Conservation (phyloP, 352 stramenopile genomes). For the Globisporangium uncinulatum region DNA sequence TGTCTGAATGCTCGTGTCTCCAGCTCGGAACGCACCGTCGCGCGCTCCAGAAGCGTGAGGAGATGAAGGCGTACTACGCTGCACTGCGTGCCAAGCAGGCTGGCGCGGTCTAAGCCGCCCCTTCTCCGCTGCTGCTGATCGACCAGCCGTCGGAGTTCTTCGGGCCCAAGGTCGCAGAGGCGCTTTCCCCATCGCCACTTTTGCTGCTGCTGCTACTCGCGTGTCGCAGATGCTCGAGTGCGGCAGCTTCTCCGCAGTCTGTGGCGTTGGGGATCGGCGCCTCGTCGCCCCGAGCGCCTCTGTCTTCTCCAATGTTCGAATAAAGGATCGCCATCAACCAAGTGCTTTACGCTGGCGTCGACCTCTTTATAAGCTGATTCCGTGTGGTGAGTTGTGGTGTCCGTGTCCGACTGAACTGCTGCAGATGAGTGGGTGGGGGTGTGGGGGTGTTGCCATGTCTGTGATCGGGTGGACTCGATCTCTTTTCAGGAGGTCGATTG, state of each 20-base stretch:
- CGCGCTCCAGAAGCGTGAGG: constrained; percentile 97
- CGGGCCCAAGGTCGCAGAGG: constrained; percentile 34
- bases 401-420: too few species aligned
- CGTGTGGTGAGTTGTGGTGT: too few species aligned
- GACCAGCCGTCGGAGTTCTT: constrained; percentile 17
- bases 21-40: constrained; percentile 97
- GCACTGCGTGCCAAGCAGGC: constrained; percentile 94
- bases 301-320: constrained; percentile 18
- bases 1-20: not conserved
- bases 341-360: constrained; percentile 27
- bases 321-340: constrained; percentile 38
- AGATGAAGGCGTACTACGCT: constrained; percentile 98
- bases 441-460: too few species aligned
- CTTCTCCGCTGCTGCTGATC: constrained; percentile 13
- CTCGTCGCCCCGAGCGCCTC: constrained; percentile 13
- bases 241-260: constrained; percentile 9
- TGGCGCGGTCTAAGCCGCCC: constrained; percentile 40
- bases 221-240: not conserved
- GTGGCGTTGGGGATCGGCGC: constrained; percentile 4
- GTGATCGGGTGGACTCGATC: too few species aligned
- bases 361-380: too few species aligned
- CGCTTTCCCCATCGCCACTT: not conserved
- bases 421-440: too few species aligned
- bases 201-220: constrained; percentile 12
- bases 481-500: too few species aligned